phyloP scores from a whole-genome alignment of 441 rosid genomes.

The Populus trichocarpa region DNA sequence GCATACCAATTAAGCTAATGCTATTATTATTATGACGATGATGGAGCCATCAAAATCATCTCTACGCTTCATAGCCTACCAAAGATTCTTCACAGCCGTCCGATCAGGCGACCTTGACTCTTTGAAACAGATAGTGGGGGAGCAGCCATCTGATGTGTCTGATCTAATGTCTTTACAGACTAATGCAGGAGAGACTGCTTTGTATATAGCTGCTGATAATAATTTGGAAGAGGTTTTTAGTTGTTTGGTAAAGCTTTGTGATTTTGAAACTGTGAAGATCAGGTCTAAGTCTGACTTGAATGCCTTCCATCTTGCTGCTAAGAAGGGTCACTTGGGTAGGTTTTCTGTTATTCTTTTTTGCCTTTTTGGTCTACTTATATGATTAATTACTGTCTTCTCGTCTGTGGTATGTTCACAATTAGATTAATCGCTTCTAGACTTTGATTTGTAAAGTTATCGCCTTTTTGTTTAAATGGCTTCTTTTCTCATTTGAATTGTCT shows the following conservation, averaged over 20 bases:
- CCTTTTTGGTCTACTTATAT: neutral
- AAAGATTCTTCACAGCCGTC: slow-evolving; percentile 71
- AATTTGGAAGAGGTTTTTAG: slow-evolving; percentile 50
- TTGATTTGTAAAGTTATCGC: neutral
- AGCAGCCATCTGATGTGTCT: slow-evolving; percentile 45
- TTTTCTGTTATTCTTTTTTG: neutral
- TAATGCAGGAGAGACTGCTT: slow-evolving; percentile 70
- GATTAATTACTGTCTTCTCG: neutral
- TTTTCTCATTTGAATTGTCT: neutral
- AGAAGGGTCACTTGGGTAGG: slow-evolving; percentile 78
- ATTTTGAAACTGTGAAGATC: slow-evolving; percentile 56
- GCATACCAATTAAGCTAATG: neutral
- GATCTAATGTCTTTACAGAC: slow-evolving; percentile 76
- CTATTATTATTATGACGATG: neutral
- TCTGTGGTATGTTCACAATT: neutral
- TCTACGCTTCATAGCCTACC: slow-evolving; percentile 65
- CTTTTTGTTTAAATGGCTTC: neutral
- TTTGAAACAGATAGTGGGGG: slow-evolving; percentile 41
- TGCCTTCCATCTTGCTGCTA: slow-evolving; percentile 81
- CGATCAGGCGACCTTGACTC: slow-evolving; percentile 61
- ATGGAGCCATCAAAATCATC: slow-evolving; percentile 62
- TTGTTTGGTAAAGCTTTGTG: slow-evolving; percentile 63
- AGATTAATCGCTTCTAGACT: neutral
- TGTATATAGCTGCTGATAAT: slow-evolving; percentile 66
- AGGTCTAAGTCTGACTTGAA: slow-evolving; percentile 82